These are phyloP conservation scores for Hysterangium stoloniferum DNA, from an alignment of 768 basidiomycete genomes.

Conservation along the genomic window DNA sequence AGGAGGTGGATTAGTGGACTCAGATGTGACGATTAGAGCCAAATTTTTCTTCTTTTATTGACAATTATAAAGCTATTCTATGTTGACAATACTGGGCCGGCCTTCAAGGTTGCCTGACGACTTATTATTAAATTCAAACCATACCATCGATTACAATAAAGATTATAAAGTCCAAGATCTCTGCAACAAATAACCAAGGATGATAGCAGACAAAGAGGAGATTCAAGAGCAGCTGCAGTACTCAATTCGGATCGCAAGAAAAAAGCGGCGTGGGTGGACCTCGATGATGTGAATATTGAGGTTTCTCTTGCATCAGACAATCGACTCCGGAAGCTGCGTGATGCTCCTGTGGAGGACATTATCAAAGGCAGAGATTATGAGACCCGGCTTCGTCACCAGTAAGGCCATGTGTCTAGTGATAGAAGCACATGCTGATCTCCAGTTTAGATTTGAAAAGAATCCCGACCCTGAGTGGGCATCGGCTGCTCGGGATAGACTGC, in stretches of 20 bases:
- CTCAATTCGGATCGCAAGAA: conserved; percentile 28
- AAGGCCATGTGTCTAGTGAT: conserved; percentile 14
- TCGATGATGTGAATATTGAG: conserved; percentile 58
- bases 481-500: conserved; percentile 48
- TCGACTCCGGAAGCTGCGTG: conserved; percentile 80
- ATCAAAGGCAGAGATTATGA: conserved; percentile 86
- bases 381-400: conserved; percentile 75
- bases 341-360: conserved; percentile 58
- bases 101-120: too few species aligned
- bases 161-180: too few species aligned
- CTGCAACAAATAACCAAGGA: too few species aligned
- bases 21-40: too few species aligned
- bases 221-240: too few species aligned
- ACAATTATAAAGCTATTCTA: too few species aligned
- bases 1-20: too few species aligned
- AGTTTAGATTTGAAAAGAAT: conserved; percentile 57
- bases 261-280: conserved; percentile 78
- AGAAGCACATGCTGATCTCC: not conserved
- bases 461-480: conserved; percentile 87
- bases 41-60: too few species aligned
- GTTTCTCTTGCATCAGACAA: conserved; percentile 50
- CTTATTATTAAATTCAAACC: too few species aligned
- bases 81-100: too few species aligned
- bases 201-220: too few species aligned
- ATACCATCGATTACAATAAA: too few species aligned